Evolutionary conservation across 306 rosid species (phyloP).

Genomic region (Mimosa pudica): DNA sequence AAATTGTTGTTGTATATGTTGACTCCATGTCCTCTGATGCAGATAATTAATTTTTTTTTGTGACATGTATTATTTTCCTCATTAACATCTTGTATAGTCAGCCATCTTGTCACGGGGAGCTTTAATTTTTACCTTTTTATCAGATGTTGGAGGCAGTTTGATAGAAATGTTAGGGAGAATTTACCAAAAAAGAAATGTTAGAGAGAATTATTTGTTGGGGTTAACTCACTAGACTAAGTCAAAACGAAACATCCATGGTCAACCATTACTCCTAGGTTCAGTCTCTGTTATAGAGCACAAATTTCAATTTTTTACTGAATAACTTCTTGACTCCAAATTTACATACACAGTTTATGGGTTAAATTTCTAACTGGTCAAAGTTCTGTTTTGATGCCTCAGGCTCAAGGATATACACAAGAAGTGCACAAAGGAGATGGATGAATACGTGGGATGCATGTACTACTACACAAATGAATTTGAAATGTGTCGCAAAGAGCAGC

Average conservation of each 20-base stretch:
- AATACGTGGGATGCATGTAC: conserved; percentile 90
- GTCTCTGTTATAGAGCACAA: background rate
- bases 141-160: background rate
- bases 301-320: background rate
- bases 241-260: background rate
- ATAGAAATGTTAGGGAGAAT: background rate
- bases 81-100: too few species aligned
- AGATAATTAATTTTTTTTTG: too few species aligned
- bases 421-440: conserved; percentile 96
- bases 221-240: background rate
- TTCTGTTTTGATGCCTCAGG: conserved; percentile 51
- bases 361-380: conserved; percentile 11
- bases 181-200: background rate
- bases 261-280: conserved; percentile 2
- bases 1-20: conserved; percentile 15
- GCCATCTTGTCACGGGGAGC: background rate
- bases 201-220: background rate
- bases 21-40: background rate
- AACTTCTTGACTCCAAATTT: background rate
- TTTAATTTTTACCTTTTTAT: background rate
- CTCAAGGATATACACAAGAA: conserved; percentile 86
- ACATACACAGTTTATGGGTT: background rate
- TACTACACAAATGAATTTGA: conserved; percentile 93
- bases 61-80: too few species aligned
- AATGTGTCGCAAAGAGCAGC: conserved; percentile 93